Conservation (phyloP, 78 protist species). For the Guillardia theta region DNA sequence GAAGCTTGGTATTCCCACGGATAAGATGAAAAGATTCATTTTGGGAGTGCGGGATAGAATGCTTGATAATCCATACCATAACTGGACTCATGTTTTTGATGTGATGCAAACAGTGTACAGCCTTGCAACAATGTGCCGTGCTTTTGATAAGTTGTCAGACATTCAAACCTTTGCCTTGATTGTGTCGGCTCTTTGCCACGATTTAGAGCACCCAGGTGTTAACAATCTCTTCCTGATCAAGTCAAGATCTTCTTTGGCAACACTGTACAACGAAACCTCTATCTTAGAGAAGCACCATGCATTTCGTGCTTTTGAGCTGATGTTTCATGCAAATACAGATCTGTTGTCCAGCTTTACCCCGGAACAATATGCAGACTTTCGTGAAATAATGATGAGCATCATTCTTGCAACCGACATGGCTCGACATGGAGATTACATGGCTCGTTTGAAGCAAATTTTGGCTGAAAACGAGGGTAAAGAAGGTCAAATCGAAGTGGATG, state of each 20-base stretch:
- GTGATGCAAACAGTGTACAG: slow-evolving; percentile 38
- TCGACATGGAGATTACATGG: neutral
- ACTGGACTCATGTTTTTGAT: slow-evolving; percentile 51
- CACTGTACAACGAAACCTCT: neutral
- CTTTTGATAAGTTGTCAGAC: neutral
- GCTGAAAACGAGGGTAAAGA: too few relatives aligned
- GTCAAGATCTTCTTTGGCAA: neutral
- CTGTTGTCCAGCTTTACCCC: neutral
- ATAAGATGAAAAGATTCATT: neutral
- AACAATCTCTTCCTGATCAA: slow-evolving; percentile 15
- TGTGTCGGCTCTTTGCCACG: neutral
- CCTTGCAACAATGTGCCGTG: neutral
- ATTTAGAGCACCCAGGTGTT: slow-evolving; percentile 27
- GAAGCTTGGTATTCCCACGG: neutral
- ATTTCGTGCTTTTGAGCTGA: slow-evolving; percentile 33
- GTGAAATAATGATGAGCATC: neutral
- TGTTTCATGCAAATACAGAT: neutral
- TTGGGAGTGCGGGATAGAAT: slow-evolving; percentile 19
- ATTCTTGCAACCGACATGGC: slow-evolving; percentile 38
- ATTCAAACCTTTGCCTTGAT: neutral
- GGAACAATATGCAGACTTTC: neutral
- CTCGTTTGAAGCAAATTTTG: neutral
- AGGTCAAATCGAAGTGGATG: neutral
- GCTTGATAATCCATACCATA: slow-evolving; percentile 50
- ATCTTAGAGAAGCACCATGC: slow-evolving; percentile 27